Base-by-base conservation (phyloP, 2,329 filamentous ascomycete species). In the Talaromyces sp. region DNA sequence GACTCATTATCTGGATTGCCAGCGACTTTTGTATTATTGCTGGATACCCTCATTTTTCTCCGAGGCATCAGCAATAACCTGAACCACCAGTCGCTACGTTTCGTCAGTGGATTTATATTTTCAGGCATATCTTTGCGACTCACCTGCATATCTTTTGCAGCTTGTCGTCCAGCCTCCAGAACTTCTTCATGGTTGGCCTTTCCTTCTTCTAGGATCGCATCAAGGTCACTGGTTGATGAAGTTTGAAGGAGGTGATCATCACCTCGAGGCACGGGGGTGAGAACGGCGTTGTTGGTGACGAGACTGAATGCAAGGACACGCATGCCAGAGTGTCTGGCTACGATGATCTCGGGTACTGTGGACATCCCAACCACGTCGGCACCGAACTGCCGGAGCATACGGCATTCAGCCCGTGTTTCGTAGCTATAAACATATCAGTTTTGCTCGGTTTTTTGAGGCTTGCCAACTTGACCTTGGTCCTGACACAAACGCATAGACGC, bases 341-440 rank as follows among this genome's bases (percentile, higher is more conserved):
- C 84, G 55, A 89, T 81, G 57, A 88, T 86, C 68, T 89, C 86
- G 8, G 86, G 86, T 29, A 89, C 85, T 0, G 86, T 89, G 32
- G 84, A 87, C 86, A 89, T 89, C 14, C 86, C 86, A 1, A 89
- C 86, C n/a, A 88, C 76, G 68, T 89, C 86, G n/a, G 85, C 86
- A 7, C 86, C 86, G 7, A 88, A 72, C 54, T 77, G 77, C 43
- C 79, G 78, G 62, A 89, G 76, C 80, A 88, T 82, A 19, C 85
- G 80, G 68, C 85, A 87, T 69, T 88, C 86, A 0, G 85, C 85
- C 62, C 86, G 77, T 2, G 86, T 88, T 69, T 88, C 86, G 68
- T 87, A 88, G 55, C 81, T 84, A 55, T 57, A 58, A 19, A 31
- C n/a, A 10, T 54, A 21, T 71, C 50, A 71, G 62, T 56, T 24